Conservation (phyloP, 225 moss, liverwort and hornwort species). For the Pleurozium schreberi region DNA sequence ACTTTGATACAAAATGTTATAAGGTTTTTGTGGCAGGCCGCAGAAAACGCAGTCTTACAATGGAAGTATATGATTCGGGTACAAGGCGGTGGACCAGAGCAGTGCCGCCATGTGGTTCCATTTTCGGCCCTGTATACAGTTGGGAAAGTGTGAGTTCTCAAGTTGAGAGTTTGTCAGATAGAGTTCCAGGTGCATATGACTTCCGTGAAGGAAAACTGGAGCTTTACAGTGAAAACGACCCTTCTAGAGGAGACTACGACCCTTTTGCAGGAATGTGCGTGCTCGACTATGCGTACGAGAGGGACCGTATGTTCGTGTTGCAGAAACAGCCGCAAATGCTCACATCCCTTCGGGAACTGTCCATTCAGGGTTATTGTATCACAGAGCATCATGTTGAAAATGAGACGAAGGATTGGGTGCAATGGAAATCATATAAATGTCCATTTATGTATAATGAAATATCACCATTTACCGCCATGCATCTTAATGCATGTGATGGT, state of each 20-base stretch:
- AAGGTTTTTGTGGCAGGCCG: neutral
- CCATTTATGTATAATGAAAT: too few species aligned
- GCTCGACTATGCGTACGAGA: accelerated
- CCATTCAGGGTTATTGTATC: too few species aligned
- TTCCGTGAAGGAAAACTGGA: neutral
- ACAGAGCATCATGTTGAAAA: too few species aligned
- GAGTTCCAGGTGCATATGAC: neutral
- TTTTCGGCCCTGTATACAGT: neutral
- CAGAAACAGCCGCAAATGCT: accelerated
- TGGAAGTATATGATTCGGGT: neutral
- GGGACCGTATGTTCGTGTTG: neutral
- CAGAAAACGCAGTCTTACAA: too few species aligned
- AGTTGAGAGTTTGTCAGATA: accelerated
- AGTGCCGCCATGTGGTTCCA: neutral
- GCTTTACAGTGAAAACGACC: neutral
- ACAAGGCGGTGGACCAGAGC: neutral
- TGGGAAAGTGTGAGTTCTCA: accelerated
- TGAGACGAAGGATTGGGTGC: neutral
- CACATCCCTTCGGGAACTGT: too few species aligned
- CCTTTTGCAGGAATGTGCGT: too few species aligned
- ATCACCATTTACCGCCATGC: too few species aligned
- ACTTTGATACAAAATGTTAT: neutral
- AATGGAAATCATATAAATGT: too few species aligned
- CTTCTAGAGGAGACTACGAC: too few species aligned
- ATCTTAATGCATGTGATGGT: too few species aligned